A percentile compares a stretch with the other conserved stretches of the same genome.
Evolutionary conservation across 139 green algal species (phyloP).

Genomic region (Haematococcus sp.): DNA sequence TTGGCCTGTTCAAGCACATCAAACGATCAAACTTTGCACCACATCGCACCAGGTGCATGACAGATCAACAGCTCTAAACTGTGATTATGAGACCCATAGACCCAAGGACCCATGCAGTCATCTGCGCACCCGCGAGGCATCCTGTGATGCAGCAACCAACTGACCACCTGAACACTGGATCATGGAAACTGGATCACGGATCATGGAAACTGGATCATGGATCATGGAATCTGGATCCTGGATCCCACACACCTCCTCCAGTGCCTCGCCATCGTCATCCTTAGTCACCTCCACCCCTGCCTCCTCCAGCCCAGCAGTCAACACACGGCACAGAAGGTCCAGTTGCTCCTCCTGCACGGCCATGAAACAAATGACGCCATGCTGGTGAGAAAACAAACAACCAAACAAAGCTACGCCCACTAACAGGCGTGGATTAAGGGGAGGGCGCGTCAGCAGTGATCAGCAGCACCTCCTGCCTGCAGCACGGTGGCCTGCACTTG

Average conservation of each 20-base stretch:
- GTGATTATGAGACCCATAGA: background rate
- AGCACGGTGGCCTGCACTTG: too few species aligned
- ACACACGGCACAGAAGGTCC: conserved; percentile 62
- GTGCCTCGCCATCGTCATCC: conserved; percentile 21
- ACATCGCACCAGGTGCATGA: background rate
- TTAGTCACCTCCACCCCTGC: conserved; percentile 59
- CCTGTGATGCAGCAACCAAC: background rate
- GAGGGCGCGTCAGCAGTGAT: too few species aligned
- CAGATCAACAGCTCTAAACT: background rate
- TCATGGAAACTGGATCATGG: background rate
- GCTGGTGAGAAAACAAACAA: too few species aligned
- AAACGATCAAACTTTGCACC: background rate
- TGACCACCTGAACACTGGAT: background rate
- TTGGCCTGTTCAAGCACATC: background rate
- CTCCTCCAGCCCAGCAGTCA: conserved; percentile 71
- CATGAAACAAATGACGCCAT: too few species aligned
- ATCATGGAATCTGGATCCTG: background rate
- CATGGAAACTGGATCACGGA: background rate
- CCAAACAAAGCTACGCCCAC: too few species aligned
- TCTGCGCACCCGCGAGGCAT: background rate
- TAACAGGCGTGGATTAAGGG: too few species aligned
- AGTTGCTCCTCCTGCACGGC: conserved; percentile 54
- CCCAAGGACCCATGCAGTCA: background rate
- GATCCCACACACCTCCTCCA: conserved; percentile 14
- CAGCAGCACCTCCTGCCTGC: too few species aligned